These are phyloP conservation scores for Sparassis latifolia DNA, from an alignment of 1,284 basidiomycete species.

Conservation along the genomic window DNA sequence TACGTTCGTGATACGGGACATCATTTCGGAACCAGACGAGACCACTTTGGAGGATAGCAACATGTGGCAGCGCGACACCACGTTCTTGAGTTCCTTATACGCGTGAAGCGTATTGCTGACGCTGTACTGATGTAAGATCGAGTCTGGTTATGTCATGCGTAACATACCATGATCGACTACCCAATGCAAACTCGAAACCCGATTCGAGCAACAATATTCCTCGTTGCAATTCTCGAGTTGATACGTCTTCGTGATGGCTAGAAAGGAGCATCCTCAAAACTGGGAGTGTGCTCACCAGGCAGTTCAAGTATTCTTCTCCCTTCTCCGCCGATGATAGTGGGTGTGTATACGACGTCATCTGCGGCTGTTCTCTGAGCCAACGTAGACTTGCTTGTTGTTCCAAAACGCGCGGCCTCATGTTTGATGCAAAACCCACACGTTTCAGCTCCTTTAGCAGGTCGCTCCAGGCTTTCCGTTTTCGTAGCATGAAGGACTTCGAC, in stretches of 20 bases:
- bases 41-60: slow-evolving; percentile 19
- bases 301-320: slow-evolving; percentile 67
- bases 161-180: slow-evolving; percentile 35
- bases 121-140: too few relatives aligned
- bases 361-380: slow-evolving; percentile 63
- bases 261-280: slow-evolving; percentile 60
- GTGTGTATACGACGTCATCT: background rate
- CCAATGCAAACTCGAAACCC: slow-evolving; percentile 58
- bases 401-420: slow-evolving; percentile 69
- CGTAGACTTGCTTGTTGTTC: slow-evolving; percentile 54
- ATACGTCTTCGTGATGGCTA: slow-evolving; percentile 76
- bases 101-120: too few relatives aligned
- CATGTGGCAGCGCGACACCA: slow-evolving; percentile 14
- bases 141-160: background rate
- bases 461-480: slow-evolving; percentile 89
- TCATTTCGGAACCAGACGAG: slow-evolving; percentile 22
- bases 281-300: slow-evolving; percentile 65
- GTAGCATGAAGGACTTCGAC: slow-evolving; percentile 70
- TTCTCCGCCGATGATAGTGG: slow-evolving; percentile 23
- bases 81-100: slow-evolving; percentile 6
- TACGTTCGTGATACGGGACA: slow-evolving; percentile 24
- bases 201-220: slow-evolving; percentile 81
- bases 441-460: slow-evolving; percentile 90
- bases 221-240: slow-evolving; percentile 80
- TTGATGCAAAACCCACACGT: slow-evolving; percentile 69